A percentile compares a stretch with the other conserved stretches of the same genome.
phyloP scores from a whole-genome alignment of 2,329 filamentous ascomycete species.

The Arthrinium phaeospermum region DNA sequence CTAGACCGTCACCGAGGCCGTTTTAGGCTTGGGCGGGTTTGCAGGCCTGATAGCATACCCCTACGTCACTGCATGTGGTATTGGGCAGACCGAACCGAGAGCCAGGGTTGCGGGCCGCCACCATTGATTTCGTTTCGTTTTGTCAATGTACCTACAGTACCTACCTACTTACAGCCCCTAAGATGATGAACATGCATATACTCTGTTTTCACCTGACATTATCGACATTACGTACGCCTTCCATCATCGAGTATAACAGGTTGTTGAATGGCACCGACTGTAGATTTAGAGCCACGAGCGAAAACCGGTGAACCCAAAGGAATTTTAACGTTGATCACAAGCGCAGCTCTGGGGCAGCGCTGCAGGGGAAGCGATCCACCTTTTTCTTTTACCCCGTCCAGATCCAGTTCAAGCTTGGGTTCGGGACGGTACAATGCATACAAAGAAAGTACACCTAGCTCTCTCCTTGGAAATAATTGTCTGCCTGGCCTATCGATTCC shows the following conservation, averaged over 20 bases:
- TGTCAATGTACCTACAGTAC: not conserved
- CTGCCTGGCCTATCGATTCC: not conserved
- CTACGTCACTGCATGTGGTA: constrained; percentile 3
- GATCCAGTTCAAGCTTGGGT: not conserved
- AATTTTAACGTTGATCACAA: constrained; percentile 6
- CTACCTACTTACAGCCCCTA: no score
- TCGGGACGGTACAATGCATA: not conserved
- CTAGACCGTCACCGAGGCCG: constrained; percentile 17
- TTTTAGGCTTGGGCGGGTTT: constrained; percentile 6
- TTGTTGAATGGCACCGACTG: not conserved
- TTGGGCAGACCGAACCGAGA: not conserved
- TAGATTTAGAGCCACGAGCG: not conserved
- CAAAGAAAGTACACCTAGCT: constrained; percentile 4
- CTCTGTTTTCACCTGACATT: not conserved
- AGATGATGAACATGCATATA: not conserved
- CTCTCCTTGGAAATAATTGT: not conserved
- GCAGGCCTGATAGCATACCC: not conserved
- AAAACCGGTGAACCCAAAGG: not conserved
- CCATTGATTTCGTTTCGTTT: not conserved
- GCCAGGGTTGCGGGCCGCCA: constrained; percentile 12
- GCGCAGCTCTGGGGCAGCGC: not conserved
- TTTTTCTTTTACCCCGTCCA: constrained; percentile 2
- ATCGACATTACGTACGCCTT: not conserved
- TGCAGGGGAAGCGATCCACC: constrained; percentile 1
- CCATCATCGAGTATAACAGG: not conserved